Evolutionary conservation across 1,139 yeast species (phyloP).

Genomic region (Eremothecium cymbalariae): DNA sequence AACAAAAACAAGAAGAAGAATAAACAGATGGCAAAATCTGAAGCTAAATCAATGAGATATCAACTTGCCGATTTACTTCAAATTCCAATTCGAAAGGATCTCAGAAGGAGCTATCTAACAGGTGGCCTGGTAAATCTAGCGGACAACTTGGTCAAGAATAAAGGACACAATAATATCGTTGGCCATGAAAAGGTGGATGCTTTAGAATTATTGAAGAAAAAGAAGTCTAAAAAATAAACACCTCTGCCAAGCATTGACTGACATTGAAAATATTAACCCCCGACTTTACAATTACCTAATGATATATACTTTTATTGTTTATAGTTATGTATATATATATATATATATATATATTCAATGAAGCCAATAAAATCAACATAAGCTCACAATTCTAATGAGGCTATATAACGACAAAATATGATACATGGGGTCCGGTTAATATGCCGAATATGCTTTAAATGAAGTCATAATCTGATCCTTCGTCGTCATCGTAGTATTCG

Average conservation of each 20-base stretch:
- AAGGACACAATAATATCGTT: conserved; percentile 58
- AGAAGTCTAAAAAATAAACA: conserved; percentile 28
- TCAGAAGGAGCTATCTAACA: conserved; percentile 70
- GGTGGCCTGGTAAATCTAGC: conserved; percentile 82
- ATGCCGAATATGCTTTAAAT: conserved; percentile 19
- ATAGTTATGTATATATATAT: too few relatives aligned
- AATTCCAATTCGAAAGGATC: conserved; percentile 57
- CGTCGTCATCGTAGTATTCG: conserved; percentile 77
- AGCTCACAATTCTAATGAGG: too few relatives aligned
- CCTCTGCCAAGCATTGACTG: too few relatives aligned
- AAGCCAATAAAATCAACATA: conserved; percentile 2
- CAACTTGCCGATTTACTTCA: conserved; percentile 51
- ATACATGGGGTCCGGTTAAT: background rate
- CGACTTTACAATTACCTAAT: too few relatives aligned
- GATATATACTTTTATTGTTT: too few relatives aligned
- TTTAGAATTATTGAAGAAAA: conserved; percentile 49
- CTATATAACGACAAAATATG: background rate
- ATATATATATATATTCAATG: too few relatives aligned
- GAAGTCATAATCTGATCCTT: conserved; percentile 40
- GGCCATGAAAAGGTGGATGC: conserved; percentile 70
- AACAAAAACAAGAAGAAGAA: conserved; percentile 54
- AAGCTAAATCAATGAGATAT: conserved; percentile 41
- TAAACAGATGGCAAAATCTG: conserved; percentile 46
- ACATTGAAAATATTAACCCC: too few relatives aligned
- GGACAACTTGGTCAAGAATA: conserved; percentile 67